Evolutionary conservation across 345 rosid species (phyloP), one percentile per base, ranked within the genome.

Genomic region (Mallotus nudiflorus): DNA sequence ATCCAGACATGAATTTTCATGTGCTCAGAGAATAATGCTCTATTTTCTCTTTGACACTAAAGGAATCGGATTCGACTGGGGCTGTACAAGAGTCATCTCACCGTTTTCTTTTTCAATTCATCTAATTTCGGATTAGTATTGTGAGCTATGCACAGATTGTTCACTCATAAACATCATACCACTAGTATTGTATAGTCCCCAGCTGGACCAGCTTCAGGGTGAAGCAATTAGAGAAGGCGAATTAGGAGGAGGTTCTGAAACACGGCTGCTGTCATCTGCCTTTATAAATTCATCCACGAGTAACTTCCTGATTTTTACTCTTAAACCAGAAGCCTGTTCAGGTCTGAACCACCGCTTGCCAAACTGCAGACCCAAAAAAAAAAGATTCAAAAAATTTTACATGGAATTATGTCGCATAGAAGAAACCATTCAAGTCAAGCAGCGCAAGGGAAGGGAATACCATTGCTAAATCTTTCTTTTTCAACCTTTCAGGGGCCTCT

Each of bases 261-360:
- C 56, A 57, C 31, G 16, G 24, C 10, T 8, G 27, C 9, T 46
- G 57, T 77, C 52, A 29, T 45, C 69, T 58, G 82, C 78, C 28
- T 45, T 75, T 65, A 67, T 62, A 70, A 95, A 91, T 66, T 85
- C 86, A 51, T 80, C 62, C 62, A 77, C 13, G 27, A 95, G 94
- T 61, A 84, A 68, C 13, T 78, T 77, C 48, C 77, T 73, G 72
- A 95, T 90, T 85, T 83, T 88, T 69, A 4, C 62, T 76, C 98
- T 89, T 87, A 95, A 73, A 37, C 83, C 81, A 35, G 97, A 92
- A 63, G 99, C 98, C 70, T 90, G 87, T 77, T 88, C 87, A 1
- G 97, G 97, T 74, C 66, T 85, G 80, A 95, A 95, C 99, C 99
- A 92, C 58, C 74, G 73, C 81, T 81, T 86, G 77, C 96, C 90